Evolutionary conservation across 116 monocot species (phyloP).

Genomic region (Dioscorea cayenensis): DNA sequence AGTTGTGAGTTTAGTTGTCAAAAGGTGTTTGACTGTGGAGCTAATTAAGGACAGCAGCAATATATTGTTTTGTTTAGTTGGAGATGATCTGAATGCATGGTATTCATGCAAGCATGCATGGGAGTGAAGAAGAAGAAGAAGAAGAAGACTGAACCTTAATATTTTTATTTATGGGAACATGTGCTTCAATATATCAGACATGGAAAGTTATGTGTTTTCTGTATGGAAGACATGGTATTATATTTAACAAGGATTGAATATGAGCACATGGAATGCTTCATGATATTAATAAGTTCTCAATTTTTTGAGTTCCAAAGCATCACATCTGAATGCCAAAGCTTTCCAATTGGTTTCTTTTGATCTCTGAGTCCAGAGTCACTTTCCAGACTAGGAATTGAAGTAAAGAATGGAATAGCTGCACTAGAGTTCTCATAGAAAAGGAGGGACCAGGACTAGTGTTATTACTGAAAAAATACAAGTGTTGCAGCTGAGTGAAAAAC

Average conservation of each 20-base stretch:
- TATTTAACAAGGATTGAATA: background rate
- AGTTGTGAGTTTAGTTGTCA: too few species aligned
- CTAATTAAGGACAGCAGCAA: too few species aligned
- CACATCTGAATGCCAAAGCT: background rate
- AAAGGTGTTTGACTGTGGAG: too few species aligned
- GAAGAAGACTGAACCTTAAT: too few species aligned
- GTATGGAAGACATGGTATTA: background rate
- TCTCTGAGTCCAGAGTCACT: background rate
- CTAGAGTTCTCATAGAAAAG: background rate
- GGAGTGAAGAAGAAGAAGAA: too few species aligned
- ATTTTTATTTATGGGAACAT: background rate
- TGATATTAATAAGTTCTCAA: conserved; percentile 1
- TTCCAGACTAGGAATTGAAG: background rate
- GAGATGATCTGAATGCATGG: too few species aligned
- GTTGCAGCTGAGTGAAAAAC: too few species aligned
- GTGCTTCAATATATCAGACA: conserved; percentile 1
- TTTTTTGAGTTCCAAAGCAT: background rate
- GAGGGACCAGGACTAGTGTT: background rate
- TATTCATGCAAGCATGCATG: too few species aligned
- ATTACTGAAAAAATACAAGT: too few species aligned
- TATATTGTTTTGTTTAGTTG: too few species aligned
- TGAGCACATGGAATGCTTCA: background rate
- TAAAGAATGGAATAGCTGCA: background rate
- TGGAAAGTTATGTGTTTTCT: background rate
- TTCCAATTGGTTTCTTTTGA: background rate